These are phyloP conservation scores for Aureobasidium leucospermi DNA, from an alignment of 2,329 filamentous ascomycete genomes.

Conservation along the genomic window DNA sequence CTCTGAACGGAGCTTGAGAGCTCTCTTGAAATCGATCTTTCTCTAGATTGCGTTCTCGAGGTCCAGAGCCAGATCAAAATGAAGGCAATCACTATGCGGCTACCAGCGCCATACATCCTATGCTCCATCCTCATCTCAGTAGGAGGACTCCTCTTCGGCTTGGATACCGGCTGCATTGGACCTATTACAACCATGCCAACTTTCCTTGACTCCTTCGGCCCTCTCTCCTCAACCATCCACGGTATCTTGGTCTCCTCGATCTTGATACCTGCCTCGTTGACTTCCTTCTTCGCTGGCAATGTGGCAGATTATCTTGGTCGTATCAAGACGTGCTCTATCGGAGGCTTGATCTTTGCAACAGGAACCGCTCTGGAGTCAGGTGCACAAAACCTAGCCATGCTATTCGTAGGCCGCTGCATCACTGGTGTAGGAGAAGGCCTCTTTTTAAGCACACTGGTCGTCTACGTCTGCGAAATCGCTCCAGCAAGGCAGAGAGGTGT, in stretches of 20 bases:
- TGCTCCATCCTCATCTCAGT: background rate
- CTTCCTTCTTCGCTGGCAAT: slow-evolving; percentile 49
- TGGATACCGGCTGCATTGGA: slow-evolving; percentile 46
- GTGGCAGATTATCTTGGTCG: slow-evolving; percentile 9
- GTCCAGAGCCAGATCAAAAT: background rate
- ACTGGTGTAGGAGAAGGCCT: slow-evolving; percentile 50
- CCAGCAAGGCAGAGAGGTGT: slow-evolving; percentile 38
- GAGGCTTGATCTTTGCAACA: slow-evolving; percentile 38
- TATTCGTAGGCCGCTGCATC: slow-evolving; percentile 45
- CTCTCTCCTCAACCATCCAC: slow-evolving; percentile 42
- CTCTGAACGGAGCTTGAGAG: too few relatives aligned
- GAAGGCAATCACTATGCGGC: background rate
- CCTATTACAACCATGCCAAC: slow-evolving; percentile 48
- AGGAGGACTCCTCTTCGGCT: slow-evolving; percentile 7
- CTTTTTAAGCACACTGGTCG: slow-evolving; percentile 26
- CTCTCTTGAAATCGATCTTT: background rate
- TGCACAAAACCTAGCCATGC: slow-evolving; percentile 39
- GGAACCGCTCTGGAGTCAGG: slow-evolving; percentile 37
- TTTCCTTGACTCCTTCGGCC: slow-evolving; percentile 43
- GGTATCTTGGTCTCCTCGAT: slow-evolving; percentile 51
- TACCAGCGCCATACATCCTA: background rate
- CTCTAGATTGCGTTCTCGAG: too few relatives aligned
- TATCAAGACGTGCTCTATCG: slow-evolving; percentile 33
- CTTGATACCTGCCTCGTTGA: slow-evolving; percentile 49
- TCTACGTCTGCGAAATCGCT: slow-evolving; percentile 54